A percentile compares a stretch with the other conserved stretches of the same genome.
phyloP scores from a whole-genome alignment of 129 eudicot species.

The Lactuca sativa region DNA sequence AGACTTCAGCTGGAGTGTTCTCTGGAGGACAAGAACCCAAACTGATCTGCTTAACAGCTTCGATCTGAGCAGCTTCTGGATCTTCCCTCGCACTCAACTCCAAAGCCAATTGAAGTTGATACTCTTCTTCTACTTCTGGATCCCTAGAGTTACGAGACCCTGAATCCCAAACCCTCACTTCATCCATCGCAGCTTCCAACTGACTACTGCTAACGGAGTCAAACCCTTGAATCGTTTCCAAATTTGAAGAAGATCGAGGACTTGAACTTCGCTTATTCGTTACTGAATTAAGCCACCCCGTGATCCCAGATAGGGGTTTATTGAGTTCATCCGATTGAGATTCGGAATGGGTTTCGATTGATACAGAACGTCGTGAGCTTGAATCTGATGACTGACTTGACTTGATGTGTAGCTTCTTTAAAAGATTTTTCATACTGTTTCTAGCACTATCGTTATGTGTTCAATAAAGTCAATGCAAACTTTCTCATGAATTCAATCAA shows the following conservation, averaged over 20 bases:
- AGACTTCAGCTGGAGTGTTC: conserved; percentile 67
- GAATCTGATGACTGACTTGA: conserved; percentile 59
- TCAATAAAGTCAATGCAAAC: conserved; percentile 29
- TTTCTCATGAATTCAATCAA: conserved; percentile 43
- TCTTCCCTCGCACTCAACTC: conserved; percentile 96
- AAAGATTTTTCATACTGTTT: conserved; percentile 68
- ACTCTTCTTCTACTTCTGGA: conserved; percentile 75
- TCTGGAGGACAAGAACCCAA: conserved; percentile 59
- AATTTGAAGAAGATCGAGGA: conserved; percentile 61
- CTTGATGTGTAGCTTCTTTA: conserved; percentile 71
- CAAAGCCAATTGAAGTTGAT: conserved; percentile 89
- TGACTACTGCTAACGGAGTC: conserved; percentile 70
- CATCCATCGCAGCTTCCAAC: conserved; percentile 73
- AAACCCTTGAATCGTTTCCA: conserved; percentile 45
- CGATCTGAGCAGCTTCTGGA: conserved; percentile 96
- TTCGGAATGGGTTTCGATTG: conserved; percentile 25
- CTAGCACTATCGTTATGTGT: not conserved
- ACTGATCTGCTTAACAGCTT: conserved; percentile 97
- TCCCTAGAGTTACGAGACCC: conserved; percentile 62
- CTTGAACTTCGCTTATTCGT: conserved; percentile 62
- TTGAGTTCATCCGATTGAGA: conserved; percentile 36
- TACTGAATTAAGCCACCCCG: conserved; percentile 85
- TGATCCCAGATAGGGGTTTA: conserved; percentile 60
- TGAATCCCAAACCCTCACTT: conserved; percentile 42
- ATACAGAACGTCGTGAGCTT: conserved; percentile 16